phyloP scores from a whole-genome alignment of 2,329 filamentous ascomycete species.

The Phialophora expanda region DNA sequence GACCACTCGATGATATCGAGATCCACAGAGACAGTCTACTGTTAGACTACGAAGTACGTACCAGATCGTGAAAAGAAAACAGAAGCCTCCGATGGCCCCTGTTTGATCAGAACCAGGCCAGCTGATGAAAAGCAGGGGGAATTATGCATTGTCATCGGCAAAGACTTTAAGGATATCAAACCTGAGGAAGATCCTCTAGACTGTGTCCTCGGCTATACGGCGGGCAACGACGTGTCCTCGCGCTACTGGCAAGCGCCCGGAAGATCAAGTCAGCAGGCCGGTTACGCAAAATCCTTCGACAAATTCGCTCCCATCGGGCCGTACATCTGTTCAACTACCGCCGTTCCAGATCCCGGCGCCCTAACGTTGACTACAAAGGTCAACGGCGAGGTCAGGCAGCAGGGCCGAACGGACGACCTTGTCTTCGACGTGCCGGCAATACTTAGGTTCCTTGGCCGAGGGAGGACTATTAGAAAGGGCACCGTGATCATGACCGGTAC shows the following conservation, averaged over 20 bases:
- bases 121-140: too few species aligned
- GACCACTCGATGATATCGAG: too few species aligned
- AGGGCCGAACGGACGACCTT: background rate
- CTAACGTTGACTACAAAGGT: slow-evolving; percentile 2
- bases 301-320: background rate
- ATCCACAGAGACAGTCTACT: too few species aligned
- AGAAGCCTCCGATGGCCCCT: too few species aligned
- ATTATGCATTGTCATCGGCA: too few species aligned
- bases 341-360: background rate
- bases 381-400: slow-evolving; percentile 1
- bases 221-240: too few species aligned
- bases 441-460: too few species aligned
- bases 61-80: too few species aligned
- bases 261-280: slow-evolving; percentile 5
- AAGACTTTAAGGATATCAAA: too few species aligned
- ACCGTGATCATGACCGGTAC: slow-evolving; percentile 50
- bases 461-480: slow-evolving; percentile 39
- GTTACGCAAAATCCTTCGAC: background rate
- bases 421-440: background rate
- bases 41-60: too few species aligned
- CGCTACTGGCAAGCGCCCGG: slow-evolving; percentile 3
- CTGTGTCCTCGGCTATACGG: slow-evolving; percentile 1
- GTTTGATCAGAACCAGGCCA: too few species aligned
- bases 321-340: slow-evolving; percentile 5
- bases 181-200: background rate